phyloP scores from a whole-genome alignment of 2,329 filamentous ascomycete genomes.

The Fusarium cyanostomum region DNA sequence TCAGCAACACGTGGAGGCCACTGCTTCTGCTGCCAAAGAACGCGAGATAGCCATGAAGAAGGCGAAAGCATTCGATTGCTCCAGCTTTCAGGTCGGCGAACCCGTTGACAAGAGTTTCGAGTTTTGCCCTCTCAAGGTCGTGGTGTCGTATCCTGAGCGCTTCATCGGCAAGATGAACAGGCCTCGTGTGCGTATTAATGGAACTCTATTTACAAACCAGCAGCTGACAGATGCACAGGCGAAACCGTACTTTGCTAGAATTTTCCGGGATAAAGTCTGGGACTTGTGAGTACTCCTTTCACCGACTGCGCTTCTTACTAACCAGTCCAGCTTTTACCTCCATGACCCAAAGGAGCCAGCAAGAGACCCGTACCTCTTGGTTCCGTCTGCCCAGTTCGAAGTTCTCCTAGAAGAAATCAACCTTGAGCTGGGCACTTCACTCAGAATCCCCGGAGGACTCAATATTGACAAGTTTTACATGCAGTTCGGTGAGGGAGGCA shows the following conservation, averaged over 20 bases:
- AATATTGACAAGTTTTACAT: constrained; percentile 66
- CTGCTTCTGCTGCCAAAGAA: constrained; percentile 7
- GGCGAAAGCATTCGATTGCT: constrained; percentile 36
- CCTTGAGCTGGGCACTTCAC: constrained; percentile 58
- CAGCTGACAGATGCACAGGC: constrained; percentile 47
- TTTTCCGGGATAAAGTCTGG: constrained; percentile 73
- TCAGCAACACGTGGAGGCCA: background rate
- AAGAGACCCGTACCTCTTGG: constrained; percentile 68
- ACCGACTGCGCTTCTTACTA: constrained; percentile 1
- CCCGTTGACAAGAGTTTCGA: constrained; percentile 36
- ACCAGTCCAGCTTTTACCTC: constrained; percentile 69
- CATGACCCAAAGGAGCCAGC: constrained; percentile 60
- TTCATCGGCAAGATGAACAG: constrained; percentile 66
- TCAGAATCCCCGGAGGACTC: constrained; percentile 66
- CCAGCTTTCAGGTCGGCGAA: constrained; percentile 40
- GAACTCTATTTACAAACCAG: background rate
- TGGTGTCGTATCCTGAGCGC: constrained; percentile 66
- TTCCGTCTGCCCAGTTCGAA: constrained; percentile 73
- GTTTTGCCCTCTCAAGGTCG: constrained; percentile 62
- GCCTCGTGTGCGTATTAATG: constrained; percentile 53
- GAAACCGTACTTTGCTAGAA: constrained; percentile 62
- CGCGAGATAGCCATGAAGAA: constrained; percentile 11
- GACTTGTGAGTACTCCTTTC: constrained; percentile 69
- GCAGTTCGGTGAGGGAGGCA: constrained; percentile 67
- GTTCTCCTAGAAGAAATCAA: constrained; percentile 74